phyloP scores from a whole-genome alignment of 2,329 filamentous ascomycete species.

The Sclerotinia minor region DNA sequence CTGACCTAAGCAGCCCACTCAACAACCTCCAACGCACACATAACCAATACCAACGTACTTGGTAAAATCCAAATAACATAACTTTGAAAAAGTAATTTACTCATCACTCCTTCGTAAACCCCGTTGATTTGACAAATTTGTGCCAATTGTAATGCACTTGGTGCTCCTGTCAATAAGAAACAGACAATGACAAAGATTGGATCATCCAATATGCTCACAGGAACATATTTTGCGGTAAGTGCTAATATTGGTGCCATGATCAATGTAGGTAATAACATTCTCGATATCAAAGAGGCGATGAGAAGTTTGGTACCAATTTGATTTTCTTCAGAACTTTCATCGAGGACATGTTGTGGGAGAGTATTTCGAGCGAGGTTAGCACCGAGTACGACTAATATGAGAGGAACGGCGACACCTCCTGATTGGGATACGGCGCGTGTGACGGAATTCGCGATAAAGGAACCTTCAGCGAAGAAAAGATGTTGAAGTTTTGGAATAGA shows the following conservation, averaged over 20 bases:
- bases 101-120: slow-evolving; percentile 94
- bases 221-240: slow-evolving; percentile 83
- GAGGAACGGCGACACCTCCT: slow-evolving; percentile 86
- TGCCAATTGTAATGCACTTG: slow-evolving; percentile 88
- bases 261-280: slow-evolving; percentile 88
- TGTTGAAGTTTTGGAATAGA: slow-evolving; percentile 80
- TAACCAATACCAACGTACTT: slow-evolving; percentile 85
- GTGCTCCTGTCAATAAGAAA: slow-evolving; percentile 92
- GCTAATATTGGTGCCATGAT: slow-evolving; percentile 92
- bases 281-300: slow-evolving; percentile 78
- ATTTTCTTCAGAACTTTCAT: slow-evolving; percentile 69
- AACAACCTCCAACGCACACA: slow-evolving; percentile 88
- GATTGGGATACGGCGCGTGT: slow-evolving; percentile 83
- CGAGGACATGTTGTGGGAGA: slow-evolving; percentile 61
- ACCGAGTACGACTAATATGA: slow-evolving; percentile 93
- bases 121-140: slow-evolving; percentile 99
- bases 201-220: slow-evolving; percentile 91
- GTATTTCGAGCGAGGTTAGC: slow-evolving; percentile 94
- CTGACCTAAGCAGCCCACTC: slow-evolving; percentile 67
- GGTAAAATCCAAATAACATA: slow-evolving; percentile 97
- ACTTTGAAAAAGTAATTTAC: slow-evolving; percentile 89
- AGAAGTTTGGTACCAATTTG: slow-evolving; percentile 72
- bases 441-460: slow-evolving; percentile 89
- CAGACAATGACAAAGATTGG: slow-evolving; percentile 98
- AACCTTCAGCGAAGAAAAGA: slow-evolving; percentile 84